Evolutionary conservation across 257 asterid species (phyloP), one percentile per base, ranked within the genome.

Genomic region (Cruciata laevipes): DNA sequence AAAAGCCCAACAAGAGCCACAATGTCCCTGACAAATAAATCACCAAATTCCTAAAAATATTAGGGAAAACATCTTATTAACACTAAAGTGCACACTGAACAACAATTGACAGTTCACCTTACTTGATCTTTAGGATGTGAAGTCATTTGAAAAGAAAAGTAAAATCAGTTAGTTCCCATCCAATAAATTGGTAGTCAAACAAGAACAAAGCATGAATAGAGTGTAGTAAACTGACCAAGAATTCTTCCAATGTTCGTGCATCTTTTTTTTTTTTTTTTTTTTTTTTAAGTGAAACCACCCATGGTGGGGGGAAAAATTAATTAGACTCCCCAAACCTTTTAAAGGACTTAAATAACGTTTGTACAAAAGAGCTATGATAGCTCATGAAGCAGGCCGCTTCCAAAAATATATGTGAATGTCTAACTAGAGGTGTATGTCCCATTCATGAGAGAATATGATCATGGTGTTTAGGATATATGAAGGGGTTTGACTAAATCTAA

Each of bases 1-100:
- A 78, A 90, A 93, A 35, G 99, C 99, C 99, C 99, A 93, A 75
- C 99, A 90, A 71, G 99, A 88, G 77, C 97, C 97, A 80, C 99
- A 93, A 64, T 93, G 97, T 63, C 99, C 99, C 96, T 93, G 81
- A 67, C n/a, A 76, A 67, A 63, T 38, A 52, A 44, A 70, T 35
- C 32, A 52, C 13, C 40, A 47, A 32, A 75, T 63, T 67, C 69
- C 75, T 37, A 62, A 51, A 66, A 72, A 71, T n/a, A 75, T 56
- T 49, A 11, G 61, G 40, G 56, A 24, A 18, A 31, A 56, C 33
- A 63, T 51, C 68, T 62, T 61, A 4, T 68, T 44, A 63, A 27
- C 20, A 69, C 27, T 64, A 32, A 66, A 21, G 17, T 62, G 70
- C n/a, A 30, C 64, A n/a, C n/a, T n/a, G n/a, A n/a, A n/a, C n/a